A percentile compares a stretch with the other conserved stretches of the same genome.
Evolutionary conservation across 1,284 basidiomycete species (phyloP).

Genomic region (Inonotus hispidus): DNA sequence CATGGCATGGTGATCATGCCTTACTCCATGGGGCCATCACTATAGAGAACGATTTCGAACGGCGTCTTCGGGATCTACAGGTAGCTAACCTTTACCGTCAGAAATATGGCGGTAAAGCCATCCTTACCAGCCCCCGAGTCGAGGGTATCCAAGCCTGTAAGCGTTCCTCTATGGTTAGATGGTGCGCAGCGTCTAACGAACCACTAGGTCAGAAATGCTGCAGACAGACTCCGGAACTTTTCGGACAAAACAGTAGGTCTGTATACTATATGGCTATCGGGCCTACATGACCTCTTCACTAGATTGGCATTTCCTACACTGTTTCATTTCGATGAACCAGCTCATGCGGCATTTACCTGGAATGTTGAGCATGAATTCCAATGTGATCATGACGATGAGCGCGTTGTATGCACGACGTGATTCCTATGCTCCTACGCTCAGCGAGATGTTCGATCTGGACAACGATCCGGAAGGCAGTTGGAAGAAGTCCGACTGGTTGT

Average conservation of each 20-base stretch:
- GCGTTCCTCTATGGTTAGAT: background rate
- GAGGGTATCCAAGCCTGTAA: conserved; percentile 9
- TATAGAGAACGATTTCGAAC: background rate
- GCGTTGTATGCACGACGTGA: background rate
- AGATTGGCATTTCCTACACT: conserved; percentile 13
- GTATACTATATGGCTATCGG: too few relatives aligned
- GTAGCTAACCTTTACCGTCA: background rate
- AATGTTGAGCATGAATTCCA: background rate
- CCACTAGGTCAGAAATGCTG: conserved; percentile 7
- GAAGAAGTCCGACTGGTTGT: conserved; percentile 4
- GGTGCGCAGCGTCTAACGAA: background rate
- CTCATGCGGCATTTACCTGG: conserved; percentile 4
- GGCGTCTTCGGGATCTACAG: background rate
- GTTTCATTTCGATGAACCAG: background rate
- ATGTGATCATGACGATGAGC: background rate
- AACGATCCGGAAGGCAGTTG: conserved; percentile 10
- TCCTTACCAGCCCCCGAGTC: background rate
- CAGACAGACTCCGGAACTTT: background rate
- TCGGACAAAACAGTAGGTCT: conserved; percentile 6
- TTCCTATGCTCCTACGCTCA: background rate
- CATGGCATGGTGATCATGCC: background rate
- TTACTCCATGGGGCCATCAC: background rate
- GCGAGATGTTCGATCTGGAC: conserved; percentile 7
- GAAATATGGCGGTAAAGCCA: conserved; percentile 1
- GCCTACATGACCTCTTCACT: background rate